phyloP scores from a whole-genome alignment of 73 alveolate genomes.

The Stentor roeselii region DNA sequence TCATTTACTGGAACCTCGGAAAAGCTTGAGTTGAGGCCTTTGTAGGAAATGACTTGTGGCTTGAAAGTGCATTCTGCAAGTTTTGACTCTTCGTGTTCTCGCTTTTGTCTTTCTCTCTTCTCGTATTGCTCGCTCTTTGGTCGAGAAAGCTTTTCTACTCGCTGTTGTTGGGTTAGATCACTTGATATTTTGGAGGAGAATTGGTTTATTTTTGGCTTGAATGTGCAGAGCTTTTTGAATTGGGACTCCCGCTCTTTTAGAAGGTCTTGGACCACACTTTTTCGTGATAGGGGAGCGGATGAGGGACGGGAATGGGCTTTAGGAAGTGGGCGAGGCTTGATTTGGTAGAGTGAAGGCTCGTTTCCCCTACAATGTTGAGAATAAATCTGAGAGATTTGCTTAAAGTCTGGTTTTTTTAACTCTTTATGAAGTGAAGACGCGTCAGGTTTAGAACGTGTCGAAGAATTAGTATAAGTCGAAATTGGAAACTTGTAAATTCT shows the following conservation, averaged over 20 bases:
- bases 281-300: background rate
- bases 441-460: background rate
- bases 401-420: constrained; percentile 14
- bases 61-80: background rate
- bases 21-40: background rate
- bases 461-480: background rate
- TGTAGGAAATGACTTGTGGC: background rate
- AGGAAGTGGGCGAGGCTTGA: background rate
- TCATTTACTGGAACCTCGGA: background rate
- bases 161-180: background rate
- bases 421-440: constrained; percentile 1
- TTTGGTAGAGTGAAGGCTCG: background rate
- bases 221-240: constrained; percentile 13
- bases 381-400: constrained; percentile 10
- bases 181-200: background rate
- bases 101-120: constrained; percentile 2
- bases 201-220: background rate
- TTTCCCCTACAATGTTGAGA: background rate
- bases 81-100: constrained; percentile 10
- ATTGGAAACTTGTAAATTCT: background rate
- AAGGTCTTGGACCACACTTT: background rate
- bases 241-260: background rate
- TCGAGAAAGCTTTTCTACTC: background rate
- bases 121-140: background rate
- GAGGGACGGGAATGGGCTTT: background rate